Evolutionary conservation across 169 alveolate genomes (phyloP).

Genomic region (Plasmodium falciparum): DNA sequence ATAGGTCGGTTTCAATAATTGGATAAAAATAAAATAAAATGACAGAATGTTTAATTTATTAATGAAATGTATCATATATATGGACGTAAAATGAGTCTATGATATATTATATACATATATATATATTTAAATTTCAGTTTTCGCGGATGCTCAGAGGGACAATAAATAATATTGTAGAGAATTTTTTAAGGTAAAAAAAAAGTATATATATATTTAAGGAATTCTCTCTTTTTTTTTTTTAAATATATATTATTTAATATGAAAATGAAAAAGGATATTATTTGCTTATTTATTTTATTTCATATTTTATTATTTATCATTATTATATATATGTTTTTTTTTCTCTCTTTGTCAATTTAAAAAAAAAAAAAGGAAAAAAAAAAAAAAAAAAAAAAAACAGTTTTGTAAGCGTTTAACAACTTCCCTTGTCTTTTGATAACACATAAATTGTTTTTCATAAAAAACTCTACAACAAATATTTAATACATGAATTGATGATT

Average conservation of each 20-base stretch:
- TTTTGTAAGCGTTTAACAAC: too few relatives aligned
- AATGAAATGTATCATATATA: too few relatives aligned
- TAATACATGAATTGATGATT: too few relatives aligned
- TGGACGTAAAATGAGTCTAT: too few relatives aligned
- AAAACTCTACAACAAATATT: too few relatives aligned
- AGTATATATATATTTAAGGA: not conserved
- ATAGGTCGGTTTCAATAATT: conserved; percentile 31
- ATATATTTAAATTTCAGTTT: conserved; percentile 29
- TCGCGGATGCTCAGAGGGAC: conserved; percentile 65
- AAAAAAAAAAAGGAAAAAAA: too few relatives aligned
- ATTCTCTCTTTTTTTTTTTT: conserved; percentile 4
- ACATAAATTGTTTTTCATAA: too few relatives aligned
- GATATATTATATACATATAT: not conserved
- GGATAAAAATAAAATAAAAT: not conserved
- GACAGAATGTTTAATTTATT: too few relatives aligned
- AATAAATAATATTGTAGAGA: conserved; percentile 12
- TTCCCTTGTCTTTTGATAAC: too few relatives aligned
- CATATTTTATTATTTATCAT: conserved; percentile 3
- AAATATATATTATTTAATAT: not conserved
- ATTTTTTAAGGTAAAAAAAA: conserved; percentile 2
- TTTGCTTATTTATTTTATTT: not conserved
- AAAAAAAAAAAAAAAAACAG: too few relatives aligned
- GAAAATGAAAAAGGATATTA: not conserved
- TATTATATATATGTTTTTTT: not conserved
- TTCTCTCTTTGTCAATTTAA: not conserved